A percentile compares a stretch with the other conserved stretches of the same genome.
phyloP scores from a whole-genome alignment of 73 alveolate species.

The Symbiodinium pilosum region DNA sequence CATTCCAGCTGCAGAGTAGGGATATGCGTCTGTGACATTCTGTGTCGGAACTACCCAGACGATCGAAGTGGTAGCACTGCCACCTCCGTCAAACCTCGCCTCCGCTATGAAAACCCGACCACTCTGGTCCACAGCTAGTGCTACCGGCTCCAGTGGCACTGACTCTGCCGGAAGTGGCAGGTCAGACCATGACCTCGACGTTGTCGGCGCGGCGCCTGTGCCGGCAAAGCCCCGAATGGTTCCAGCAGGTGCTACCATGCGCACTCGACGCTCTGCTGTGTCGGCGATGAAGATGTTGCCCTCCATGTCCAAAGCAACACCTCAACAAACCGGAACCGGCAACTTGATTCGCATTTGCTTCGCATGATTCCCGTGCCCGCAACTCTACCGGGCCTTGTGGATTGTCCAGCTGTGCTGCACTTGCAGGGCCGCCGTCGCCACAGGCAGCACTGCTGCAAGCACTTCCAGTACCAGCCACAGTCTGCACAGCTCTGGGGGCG shows the following conservation, averaged over 20 bases:
- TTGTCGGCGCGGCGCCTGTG: background rate
- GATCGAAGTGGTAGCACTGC: background rate
- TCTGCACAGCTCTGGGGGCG: background rate
- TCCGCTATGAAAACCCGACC: slow-evolving; percentile 5
- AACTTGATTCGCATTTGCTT: too few relatives aligned
- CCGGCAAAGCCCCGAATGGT: background rate
- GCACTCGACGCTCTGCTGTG: background rate
- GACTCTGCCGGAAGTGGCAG: background rate
- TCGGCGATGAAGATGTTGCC: background rate
- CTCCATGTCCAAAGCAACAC: slow-evolving; percentile 5
- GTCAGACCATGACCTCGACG: background rate
- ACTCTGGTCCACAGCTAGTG: background rate
- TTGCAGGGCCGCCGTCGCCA: background rate
- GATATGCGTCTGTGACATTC: background rate
- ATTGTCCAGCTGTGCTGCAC: background rate
- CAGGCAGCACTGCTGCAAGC: background rate
- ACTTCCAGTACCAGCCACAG: background rate
- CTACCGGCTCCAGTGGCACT: slow-evolving; percentile 1
- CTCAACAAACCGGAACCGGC: background rate
- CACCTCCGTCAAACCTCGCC: background rate
- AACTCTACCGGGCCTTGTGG: slow-evolving; percentile 3
- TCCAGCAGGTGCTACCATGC: background rate
- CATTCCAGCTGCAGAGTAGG: background rate
- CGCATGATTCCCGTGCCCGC: too few relatives aligned
- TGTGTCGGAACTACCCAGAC: background rate